These are phyloP conservation scores for Fusarium sororula DNA, from an alignment of 2,329 filamentous ascomycete species.

Conservation along the genomic window DNA sequence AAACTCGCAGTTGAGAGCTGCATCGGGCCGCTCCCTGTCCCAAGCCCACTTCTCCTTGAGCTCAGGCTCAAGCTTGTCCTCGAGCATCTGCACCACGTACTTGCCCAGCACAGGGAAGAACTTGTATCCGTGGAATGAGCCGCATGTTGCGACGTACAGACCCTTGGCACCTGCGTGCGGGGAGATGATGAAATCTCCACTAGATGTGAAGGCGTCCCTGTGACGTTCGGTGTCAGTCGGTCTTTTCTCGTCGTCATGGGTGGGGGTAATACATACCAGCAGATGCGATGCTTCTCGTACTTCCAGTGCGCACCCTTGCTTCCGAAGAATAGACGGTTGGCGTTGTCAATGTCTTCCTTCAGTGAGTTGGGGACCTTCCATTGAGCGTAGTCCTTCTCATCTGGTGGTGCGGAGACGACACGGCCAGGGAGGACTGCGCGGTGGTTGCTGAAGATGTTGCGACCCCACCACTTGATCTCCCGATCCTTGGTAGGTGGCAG, in stretches of 20 bases:
- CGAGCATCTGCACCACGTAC: conserved; percentile 67
- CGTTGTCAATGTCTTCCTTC: conserved; percentile 66
- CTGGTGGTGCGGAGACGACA: conserved; percentile 65
- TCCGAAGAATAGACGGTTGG: conserved; percentile 68
- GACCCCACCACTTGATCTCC: conserved; percentile 69
- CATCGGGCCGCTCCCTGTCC: conserved; percentile 67
- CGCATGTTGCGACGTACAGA: conserved; percentile 70
- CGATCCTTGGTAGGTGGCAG: conserved; percentile 62
- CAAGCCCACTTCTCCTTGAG: conserved; percentile 62
- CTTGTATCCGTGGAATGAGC: conserved; percentile 75
- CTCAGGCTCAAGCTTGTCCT: conserved; percentile 54
- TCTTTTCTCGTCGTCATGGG: neutral
- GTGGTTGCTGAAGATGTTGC: conserved; percentile 67
- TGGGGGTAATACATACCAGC: conserved; percentile 62
- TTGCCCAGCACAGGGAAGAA: conserved; percentile 72
- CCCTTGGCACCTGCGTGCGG: conserved; percentile 61
- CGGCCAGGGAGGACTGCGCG: conserved; percentile 62
- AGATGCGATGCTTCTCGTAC: conserved; percentile 70
- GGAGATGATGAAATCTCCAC: conserved; percentile 69
- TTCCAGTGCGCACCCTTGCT: conserved; percentile 64
- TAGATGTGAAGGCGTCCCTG: conserved; percentile 73
- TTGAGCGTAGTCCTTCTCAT: conserved; percentile 66
- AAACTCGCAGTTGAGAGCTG: conserved; percentile 62
- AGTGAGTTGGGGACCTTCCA: conserved; percentile 67
- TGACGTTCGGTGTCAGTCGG: conserved; percentile 6